Evolutionary conservation across 345 rosid species (phyloP).

Genomic region (Brassica carinata): DNA sequence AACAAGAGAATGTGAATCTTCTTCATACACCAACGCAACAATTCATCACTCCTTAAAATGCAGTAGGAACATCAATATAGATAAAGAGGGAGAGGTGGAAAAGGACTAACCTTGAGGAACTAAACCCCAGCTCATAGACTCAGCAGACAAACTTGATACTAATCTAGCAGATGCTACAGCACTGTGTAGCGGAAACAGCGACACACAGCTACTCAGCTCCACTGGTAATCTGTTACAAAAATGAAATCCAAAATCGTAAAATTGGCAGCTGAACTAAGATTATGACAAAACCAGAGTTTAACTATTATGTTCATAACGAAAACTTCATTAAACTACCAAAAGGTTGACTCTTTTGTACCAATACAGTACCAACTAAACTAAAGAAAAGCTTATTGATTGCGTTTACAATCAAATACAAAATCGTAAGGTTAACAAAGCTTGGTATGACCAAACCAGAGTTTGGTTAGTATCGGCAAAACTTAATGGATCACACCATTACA

Average conservation of each 20-base stretch:
- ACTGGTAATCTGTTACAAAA: constrained; percentile 49
- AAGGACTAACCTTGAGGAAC: constrained; percentile 39
- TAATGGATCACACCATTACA: not conserved
- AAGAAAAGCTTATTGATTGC: not conserved
- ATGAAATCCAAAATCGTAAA: not conserved
- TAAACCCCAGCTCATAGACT: constrained; percentile 60
- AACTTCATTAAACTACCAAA: not conserved
- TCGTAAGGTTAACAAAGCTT: too few relatives aligned
- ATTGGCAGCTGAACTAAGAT: not conserved
- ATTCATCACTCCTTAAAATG: not conserved
- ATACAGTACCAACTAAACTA: not conserved
- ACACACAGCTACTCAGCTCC: constrained; percentile 53
- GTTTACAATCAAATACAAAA: too few relatives aligned
- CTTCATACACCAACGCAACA: not conserved
- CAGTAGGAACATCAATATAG: not conserved
- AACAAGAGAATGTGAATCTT: not conserved
- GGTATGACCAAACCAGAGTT: not conserved
- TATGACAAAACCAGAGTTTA: not conserved
- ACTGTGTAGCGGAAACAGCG: constrained; percentile 68
- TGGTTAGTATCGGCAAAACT: not conserved
- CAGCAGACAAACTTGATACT: constrained; percentile 61
- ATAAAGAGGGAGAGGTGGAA: not conserved
- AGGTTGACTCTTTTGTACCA: not conserved
- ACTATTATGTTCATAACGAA: not conserved
- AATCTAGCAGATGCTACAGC: constrained; percentile 70